A percentile compares a stretch with the other conserved stretches of the same genome.
Conservation (phyloP, 441 rosid species). For the Breynia disticha region DNA sequence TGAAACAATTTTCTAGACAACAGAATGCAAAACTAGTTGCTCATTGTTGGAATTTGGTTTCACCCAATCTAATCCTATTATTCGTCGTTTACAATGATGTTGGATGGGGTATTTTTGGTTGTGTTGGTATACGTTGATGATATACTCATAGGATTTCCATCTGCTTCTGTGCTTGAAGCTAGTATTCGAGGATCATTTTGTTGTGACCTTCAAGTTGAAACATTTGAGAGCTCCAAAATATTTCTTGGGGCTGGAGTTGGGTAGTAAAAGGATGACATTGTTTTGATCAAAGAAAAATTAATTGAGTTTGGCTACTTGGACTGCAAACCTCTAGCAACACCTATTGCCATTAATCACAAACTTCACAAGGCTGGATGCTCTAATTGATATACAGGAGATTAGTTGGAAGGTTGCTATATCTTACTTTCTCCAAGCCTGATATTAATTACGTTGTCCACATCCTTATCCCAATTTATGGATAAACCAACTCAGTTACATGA, state of each 20-base stretch:
- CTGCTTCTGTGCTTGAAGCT: no score
- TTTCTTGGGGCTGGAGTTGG: not conserved
- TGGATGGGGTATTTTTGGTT: no score
- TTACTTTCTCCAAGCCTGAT: not conserved
- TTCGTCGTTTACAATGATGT: not conserved
- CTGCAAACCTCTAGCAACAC: not conserved
- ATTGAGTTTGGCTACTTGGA: not conserved
- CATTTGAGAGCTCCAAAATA: not conserved
- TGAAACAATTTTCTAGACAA: not conserved
- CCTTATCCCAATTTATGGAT: not conserved
- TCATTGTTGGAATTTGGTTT: not conserved
- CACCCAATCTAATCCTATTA: not conserved
- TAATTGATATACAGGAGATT: not conserved
- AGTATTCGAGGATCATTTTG: not conserved
- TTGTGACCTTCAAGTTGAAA: not conserved
- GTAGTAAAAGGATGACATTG: not conserved
- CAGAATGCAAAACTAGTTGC: not conserved
- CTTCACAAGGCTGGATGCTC: not conserved
- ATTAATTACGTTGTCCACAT: not conserved
- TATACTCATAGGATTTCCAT: not conserved
- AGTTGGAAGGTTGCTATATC: not conserved
- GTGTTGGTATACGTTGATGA: not conserved
- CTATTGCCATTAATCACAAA: not conserved
- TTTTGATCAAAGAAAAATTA: not conserved
- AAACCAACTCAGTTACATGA: not conserved